These are phyloP conservation scores for Salix exigua DNA, from an alignment of 345 rosid species.

Conservation along the genomic window DNA sequence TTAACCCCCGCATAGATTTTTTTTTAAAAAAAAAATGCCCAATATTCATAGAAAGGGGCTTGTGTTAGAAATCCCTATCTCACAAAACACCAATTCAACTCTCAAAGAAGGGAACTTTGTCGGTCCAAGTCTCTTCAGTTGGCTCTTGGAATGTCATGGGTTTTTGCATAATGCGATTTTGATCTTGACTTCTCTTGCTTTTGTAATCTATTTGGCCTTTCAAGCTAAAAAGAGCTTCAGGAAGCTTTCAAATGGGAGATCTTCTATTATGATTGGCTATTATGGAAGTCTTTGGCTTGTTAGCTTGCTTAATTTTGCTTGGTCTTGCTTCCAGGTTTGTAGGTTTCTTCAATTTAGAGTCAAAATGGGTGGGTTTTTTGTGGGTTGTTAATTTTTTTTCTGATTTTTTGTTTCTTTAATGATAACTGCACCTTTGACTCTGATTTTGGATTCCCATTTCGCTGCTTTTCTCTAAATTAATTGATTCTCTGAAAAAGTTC, in stretches of 20 bases:
- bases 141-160: constrained; percentile 83
- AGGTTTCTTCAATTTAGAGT: not conserved
- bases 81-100: constrained; percentile 35
- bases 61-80: not conserved
- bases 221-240: constrained; percentile 67
- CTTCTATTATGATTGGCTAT: constrained; percentile 74
- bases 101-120: constrained; percentile 17
- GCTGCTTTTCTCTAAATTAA: not conserved
- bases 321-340: constrained; percentile 81
- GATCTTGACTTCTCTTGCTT: constrained; percentile 50
- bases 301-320: constrained; percentile 82
- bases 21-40: not conserved
- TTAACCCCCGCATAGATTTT: not conserved
- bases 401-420: not conserved
- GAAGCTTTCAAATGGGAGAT: constrained; percentile 73
- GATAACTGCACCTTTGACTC: not conserved
- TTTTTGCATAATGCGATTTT: constrained; percentile 63
- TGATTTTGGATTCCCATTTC: not conserved
- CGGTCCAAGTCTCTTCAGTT: constrained; percentile 32
- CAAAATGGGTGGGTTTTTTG: not conserved
- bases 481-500: not conserved
- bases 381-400: not conserved
- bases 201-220: constrained; percentile 59
- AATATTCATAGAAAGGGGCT: not conserved
- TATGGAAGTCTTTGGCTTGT: constrained; percentile 82